phyloP scores from a whole-genome alignment of 2,329 filamentous ascomycete genomes.

The Pseudovirgaria hyperparasitica region DNA sequence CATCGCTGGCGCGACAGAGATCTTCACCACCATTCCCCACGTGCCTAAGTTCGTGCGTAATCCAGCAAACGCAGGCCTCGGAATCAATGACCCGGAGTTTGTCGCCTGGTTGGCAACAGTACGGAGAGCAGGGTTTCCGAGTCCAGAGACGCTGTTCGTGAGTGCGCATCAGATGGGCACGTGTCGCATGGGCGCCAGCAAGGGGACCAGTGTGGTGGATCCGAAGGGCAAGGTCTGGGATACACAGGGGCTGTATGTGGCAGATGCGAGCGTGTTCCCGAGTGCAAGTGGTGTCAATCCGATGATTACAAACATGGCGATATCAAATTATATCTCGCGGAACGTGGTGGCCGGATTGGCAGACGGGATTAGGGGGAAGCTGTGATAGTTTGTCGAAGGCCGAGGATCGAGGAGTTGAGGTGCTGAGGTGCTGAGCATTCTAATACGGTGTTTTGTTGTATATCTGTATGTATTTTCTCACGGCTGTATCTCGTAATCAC shows the following conservation, averaged over 20 bases:
- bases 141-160: constrained; percentile 41
- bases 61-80: constrained; percentile 18
- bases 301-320: constrained; percentile 62
- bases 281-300: constrained; percentile 69
- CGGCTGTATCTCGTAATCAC: no score
- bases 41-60: constrained; percentile 49
- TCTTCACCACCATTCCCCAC: constrained; percentile 52
- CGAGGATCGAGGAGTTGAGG: no score
- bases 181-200: constrained; percentile 52
- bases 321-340: constrained; percentile 22
- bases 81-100: constrained; percentile 48
- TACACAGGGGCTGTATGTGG: constrained; percentile 51
- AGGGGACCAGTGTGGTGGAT: constrained; percentile 32
- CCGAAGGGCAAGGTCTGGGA: constrained; percentile 46
- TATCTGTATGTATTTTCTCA: no score
- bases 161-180: constrained; percentile 77
- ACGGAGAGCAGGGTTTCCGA: constrained; percentile 36
- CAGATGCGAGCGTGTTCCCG: constrained; percentile 65
- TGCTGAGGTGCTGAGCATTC: no score
- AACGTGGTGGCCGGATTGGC: constrained; percentile 15
- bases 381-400: no score
- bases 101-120: constrained; percentile 45
- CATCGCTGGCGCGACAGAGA: constrained; percentile 67
- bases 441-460: no score
- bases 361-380: constrained; percentile 10